Conservation (phyloP, 257 asterid species). For the Solanum bulbocastanum region DNA sequence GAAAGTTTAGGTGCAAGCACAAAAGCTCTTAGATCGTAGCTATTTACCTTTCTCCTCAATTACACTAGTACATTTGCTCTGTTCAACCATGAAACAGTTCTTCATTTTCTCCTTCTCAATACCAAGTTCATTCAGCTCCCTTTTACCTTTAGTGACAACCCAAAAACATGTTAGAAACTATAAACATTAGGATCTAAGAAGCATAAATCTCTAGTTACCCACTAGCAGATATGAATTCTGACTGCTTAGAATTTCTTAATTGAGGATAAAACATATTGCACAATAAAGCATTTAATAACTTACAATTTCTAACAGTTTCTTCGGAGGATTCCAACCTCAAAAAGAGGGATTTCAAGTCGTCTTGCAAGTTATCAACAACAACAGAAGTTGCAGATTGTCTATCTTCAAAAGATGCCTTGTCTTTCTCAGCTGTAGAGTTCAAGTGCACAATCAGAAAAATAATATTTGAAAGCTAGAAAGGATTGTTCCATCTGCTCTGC, state of each 20-base stretch:
- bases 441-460: constrained; percentile 13
- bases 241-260: not conserved
- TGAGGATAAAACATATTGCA: not conserved
- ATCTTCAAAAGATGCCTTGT: constrained; percentile 59
- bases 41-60: constrained; percentile 74
- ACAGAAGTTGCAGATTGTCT: constrained; percentile 66
- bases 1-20: not conserved
- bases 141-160: constrained; percentile 49
- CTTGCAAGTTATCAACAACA: constrained; percentile 61
- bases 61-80: constrained; percentile 32
- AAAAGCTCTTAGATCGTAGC: not conserved
- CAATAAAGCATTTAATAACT: constrained; percentile 13
- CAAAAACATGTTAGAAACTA: constrained; percentile 8
- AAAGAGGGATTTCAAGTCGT: constrained; percentile 50
- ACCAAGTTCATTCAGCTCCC: constrained; percentile 62
- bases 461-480: not conserved
- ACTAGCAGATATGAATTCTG: not conserved
- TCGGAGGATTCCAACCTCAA: constrained; percentile 63
- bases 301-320: constrained; percentile 59
- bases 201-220: not conserved
- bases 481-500: not conserved
- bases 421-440: constrained; percentile 69
- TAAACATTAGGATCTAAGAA: not conserved
- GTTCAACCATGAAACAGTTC: constrained; percentile 46
- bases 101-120: constrained; percentile 49